Conservation (phyloP, 2,329 filamentous ascomycete genomes). For the Ceratocystis diversiconidia region DNA sequence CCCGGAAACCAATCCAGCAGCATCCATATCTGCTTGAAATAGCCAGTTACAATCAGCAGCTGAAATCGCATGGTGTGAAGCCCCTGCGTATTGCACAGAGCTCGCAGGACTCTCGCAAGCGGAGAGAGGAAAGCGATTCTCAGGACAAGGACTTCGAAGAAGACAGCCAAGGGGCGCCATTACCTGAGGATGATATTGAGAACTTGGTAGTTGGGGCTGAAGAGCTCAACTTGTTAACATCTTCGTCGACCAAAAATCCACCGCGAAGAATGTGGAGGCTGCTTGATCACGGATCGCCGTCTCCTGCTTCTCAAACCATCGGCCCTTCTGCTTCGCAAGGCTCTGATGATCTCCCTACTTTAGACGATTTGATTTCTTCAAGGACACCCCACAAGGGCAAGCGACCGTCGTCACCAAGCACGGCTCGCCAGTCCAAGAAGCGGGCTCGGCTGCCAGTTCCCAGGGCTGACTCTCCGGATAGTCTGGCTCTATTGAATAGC, state of each 20-base stretch:
- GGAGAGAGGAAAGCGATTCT: conserved; percentile 29
- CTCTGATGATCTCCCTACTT: conserved; percentile 15
- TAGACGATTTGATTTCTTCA: conserved; percentile 7
- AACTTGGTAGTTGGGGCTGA: conserved; percentile 18
- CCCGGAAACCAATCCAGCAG: conserved; percentile 46
- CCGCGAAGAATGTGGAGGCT: not conserved
- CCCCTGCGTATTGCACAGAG: conserved; percentile 33
- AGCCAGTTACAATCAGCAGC: conserved; percentile 37
- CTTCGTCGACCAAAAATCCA: conserved; percentile 8
- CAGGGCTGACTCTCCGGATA: conserved; percentile 4
- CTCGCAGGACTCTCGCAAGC: conserved; percentile 22
- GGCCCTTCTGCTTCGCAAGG: conserved; percentile 11
- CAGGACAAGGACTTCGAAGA: conserved; percentile 39
- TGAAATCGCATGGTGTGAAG: conserved; percentile 41
- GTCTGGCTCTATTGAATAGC: not conserved
- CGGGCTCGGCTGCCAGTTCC: conserved; percentile 3
- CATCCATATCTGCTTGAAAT: conserved; percentile 45
- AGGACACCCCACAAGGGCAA: conserved; percentile 3
- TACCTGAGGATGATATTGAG: conserved; percentile 27
- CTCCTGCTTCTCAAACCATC: not conserved
- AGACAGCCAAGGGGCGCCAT: conserved; percentile 31
- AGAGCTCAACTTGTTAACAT: conserved; percentile 15
- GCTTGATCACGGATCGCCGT: not conserved
- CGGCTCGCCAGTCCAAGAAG: conserved; percentile 3
- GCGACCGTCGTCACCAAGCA: conserved; percentile 14